Conservation (phyloP, 441 rosid genomes). For the Corymbia calophylla region DNA sequence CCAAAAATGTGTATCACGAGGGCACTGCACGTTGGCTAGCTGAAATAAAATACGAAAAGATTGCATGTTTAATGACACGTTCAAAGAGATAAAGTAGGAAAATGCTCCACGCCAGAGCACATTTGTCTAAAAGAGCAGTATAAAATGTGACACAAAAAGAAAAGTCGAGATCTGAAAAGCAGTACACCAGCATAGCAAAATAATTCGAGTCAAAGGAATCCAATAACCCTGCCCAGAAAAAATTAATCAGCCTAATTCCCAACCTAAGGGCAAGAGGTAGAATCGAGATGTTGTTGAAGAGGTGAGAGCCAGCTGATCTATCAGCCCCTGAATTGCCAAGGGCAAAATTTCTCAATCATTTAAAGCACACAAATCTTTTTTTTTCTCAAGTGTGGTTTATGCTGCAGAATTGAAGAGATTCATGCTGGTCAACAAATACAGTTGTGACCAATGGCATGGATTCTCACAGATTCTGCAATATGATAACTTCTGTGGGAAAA, state of each 20-base stretch:
- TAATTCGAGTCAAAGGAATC: not conserved
- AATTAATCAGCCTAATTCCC: not conserved
- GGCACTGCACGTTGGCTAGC: slow-evolving; percentile 39
- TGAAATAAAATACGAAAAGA: slow-evolving; percentile 9
- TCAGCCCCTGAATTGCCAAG: not conserved
- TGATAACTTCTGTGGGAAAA: not conserved
- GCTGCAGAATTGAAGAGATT: not conserved
- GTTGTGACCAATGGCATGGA: not conserved
- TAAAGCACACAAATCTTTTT: not conserved
- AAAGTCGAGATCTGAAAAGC: not conserved
- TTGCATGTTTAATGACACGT: not conserved
- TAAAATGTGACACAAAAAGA: not conserved
- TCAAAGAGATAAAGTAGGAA: not conserved
- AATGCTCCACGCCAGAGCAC: not conserved
- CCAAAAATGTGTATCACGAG: slow-evolving; percentile 39
- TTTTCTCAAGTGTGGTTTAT: not conserved
- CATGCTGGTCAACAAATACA: not conserved
- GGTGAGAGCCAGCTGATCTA: not conserved
- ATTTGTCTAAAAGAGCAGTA: not conserved
- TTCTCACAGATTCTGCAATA: not conserved
- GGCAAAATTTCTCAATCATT: not conserved
- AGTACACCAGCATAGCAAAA: not conserved
- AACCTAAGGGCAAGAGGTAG: not conserved
- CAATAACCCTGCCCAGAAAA: not conserved
- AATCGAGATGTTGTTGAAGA: not conserved